Conservation (phyloP, 768 basidiomycete species). For the Stropharia rugosoannulata region DNA sequence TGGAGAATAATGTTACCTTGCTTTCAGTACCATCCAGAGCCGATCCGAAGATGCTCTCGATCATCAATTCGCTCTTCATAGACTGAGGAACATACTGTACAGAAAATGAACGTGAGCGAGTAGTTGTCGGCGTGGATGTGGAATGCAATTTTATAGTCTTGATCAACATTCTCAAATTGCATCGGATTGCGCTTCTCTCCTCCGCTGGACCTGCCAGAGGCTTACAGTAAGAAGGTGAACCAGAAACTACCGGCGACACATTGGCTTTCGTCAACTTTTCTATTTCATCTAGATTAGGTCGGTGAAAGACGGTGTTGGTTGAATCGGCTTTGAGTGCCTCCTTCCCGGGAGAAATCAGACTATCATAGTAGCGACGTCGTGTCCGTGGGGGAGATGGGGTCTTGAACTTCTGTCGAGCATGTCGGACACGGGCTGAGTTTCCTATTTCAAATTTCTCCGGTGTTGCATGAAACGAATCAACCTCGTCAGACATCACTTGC, state of each 20-base stretch:
- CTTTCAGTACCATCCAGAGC: too few species aligned
- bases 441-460: too few species aligned
- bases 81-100: too few species aligned
- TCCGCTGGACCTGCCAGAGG: not conserved
- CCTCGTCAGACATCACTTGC: too few species aligned
- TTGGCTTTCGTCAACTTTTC: constrained; percentile 12
- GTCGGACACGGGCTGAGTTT: not conserved
- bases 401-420: not conserved
- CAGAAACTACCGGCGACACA: constrained; percentile 9
- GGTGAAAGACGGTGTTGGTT: not conserved
- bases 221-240: not conserved
- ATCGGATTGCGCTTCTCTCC: not conserved
- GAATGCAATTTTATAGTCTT: not conserved
- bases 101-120: too few species aligned
- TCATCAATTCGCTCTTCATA: too few species aligned
- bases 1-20: too few species aligned
- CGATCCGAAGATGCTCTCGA: too few species aligned
- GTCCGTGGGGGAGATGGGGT: not conserved
- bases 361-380: not conserved
- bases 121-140: too few species aligned
- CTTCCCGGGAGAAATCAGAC: not conserved
- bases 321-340: not conserved
- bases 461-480: too few species aligned
- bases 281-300: constrained; percentile 11
- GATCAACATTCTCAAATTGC: not conserved